Evolutionary conservation across 2,329 filamentous ascomycete species (phyloP).

Genomic region (Madurella fahalii): DNA sequence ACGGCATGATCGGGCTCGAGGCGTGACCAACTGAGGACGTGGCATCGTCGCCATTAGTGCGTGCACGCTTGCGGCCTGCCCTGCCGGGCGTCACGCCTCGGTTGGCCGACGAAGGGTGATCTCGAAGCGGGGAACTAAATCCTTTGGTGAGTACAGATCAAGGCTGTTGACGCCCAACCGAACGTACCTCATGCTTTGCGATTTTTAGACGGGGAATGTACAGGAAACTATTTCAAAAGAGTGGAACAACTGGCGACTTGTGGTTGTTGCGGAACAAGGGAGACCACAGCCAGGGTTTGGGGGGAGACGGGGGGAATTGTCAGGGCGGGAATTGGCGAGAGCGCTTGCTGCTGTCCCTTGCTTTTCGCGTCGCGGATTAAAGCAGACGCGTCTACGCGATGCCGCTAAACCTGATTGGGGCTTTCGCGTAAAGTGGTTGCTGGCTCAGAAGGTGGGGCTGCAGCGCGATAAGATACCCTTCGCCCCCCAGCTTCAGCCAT

Average conservation of each 20-base stretch:
- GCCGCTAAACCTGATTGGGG: conserved; percentile 19
- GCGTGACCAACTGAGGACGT: conserved; percentile 48
- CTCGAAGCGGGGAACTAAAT: conserved; percentile 72
- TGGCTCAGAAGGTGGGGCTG: conserved; percentile 3
- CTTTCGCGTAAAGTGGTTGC: conserved; percentile 30
- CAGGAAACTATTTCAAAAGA: too few species aligned
- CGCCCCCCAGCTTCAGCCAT: not conserved
- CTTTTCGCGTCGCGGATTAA: conserved; percentile 23
- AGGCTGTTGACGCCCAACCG: not conserved
- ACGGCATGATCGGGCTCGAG: conserved; percentile 61
- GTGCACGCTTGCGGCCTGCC: conserved; percentile 53
- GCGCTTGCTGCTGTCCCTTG: conserved; percentile 15
- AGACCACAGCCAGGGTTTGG: conserved; percentile 2
- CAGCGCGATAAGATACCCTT: conserved; percentile 10
- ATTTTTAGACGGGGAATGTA: not conserved
- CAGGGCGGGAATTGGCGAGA: conserved; percentile 17
- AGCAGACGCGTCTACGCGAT: conserved; percentile 21
- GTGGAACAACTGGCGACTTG: too few species aligned
- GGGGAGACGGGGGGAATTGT: conserved; percentile 11
- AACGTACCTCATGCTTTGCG: not conserved
- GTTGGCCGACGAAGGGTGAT: conserved; percentile 79
- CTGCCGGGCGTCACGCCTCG: conserved; percentile 55
- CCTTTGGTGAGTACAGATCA: not conserved
- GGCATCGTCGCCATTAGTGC: conserved; percentile 48
- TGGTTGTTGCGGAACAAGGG: not conserved